These are phyloP conservation scores for Ogataea haglerorum DNA, from an alignment of 805 yeast species.

Conservation along the genomic window DNA sequence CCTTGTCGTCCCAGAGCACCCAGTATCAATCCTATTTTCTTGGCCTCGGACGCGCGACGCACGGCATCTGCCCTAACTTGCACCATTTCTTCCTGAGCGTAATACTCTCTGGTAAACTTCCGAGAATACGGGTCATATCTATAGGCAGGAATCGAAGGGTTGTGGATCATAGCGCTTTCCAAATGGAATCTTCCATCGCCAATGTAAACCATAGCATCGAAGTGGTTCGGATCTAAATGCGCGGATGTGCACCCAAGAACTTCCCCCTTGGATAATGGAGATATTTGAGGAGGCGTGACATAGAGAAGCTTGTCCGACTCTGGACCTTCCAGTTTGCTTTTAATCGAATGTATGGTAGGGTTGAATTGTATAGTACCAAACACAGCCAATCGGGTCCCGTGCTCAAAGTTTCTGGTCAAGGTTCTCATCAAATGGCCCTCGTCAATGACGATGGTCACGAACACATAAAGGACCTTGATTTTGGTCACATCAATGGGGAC, in stretches of 20 bases:
- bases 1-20: slow-evolving; percentile 98
- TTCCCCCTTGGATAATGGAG: slow-evolving; percentile 93
- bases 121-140: slow-evolving; percentile 94
- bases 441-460: slow-evolving; percentile 90
- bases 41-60: slow-evolving; percentile 51
- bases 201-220: slow-evolving; percentile 80
- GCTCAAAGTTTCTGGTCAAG: slow-evolving; percentile 60
- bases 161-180: slow-evolving; percentile 96
- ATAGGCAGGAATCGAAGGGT: slow-evolving; percentile 87
- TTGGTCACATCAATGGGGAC: slow-evolving; percentile 92
- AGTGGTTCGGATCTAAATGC: slow-evolving; percentile 57
- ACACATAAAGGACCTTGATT: slow-evolving; percentile 90
- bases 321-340: slow-evolving; percentile 50
- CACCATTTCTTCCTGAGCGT: slow-evolving; percentile 82
- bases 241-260: slow-evolving; percentile 96
- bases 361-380: slow-evolving; percentile 97
- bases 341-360: slow-evolving; percentile 82
- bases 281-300: slow-evolving; percentile 82
- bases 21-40: slow-evolving; percentile 75
- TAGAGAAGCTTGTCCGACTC: slow-evolving; percentile 43
- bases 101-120: slow-evolving; percentile 83
- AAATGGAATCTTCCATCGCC: slow-evolving; percentile 97
- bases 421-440: slow-evolving; percentile 79
- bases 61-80: slow-evolving; percentile 74
- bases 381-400: slow-evolving; percentile 68